phyloP scores from a whole-genome alignment of 2,329 filamentous ascomycete species.

The Monosporascus sp. region DNA sequence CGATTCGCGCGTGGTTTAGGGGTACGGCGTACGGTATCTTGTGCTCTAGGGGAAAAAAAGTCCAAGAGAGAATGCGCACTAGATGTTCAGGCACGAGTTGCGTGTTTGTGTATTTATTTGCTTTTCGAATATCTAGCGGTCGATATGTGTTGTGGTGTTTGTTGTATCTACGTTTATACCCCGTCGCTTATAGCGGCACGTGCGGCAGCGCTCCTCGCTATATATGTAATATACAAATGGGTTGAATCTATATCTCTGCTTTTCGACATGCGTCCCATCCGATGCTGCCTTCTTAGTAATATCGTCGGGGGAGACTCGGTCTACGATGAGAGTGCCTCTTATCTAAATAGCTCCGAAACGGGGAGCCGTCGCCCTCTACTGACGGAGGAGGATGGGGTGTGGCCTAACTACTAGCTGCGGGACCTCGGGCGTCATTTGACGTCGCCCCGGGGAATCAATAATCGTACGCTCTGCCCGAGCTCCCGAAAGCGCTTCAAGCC shows the following conservation, averaged over 20 bases:
- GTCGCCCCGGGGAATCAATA: too few relatives aligned
- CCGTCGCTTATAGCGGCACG: background rate
- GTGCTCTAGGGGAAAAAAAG: background rate
- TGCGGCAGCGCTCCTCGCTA: background rate
- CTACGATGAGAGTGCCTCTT: too few relatives aligned
- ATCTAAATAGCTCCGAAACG: too few relatives aligned
- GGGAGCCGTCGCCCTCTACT: too few relatives aligned
- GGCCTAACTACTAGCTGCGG: too few relatives aligned
- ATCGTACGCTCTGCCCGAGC: too few relatives aligned
- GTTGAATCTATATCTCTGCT: background rate
- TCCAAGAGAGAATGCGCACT: background rate
- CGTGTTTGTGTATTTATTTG: background rate
- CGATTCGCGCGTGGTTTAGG: too few relatives aligned
- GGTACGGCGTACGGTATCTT: background rate
- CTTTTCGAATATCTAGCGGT: background rate
- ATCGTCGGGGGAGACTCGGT: too few relatives aligned
- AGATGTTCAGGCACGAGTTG: background rate
- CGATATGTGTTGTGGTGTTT: background rate
- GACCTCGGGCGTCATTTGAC: background rate
- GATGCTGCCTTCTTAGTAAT: too few relatives aligned
- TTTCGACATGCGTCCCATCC: background rate
- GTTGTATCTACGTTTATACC: background rate
- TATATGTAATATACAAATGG: slow-evolving; percentile 1
- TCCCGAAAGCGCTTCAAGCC: background rate
- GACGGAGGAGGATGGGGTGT: too few relatives aligned